Base-by-base conservation (phyloP, 2,329 filamentous ascomycete genomes). In the Cladorrhinum sp. region DNA sequence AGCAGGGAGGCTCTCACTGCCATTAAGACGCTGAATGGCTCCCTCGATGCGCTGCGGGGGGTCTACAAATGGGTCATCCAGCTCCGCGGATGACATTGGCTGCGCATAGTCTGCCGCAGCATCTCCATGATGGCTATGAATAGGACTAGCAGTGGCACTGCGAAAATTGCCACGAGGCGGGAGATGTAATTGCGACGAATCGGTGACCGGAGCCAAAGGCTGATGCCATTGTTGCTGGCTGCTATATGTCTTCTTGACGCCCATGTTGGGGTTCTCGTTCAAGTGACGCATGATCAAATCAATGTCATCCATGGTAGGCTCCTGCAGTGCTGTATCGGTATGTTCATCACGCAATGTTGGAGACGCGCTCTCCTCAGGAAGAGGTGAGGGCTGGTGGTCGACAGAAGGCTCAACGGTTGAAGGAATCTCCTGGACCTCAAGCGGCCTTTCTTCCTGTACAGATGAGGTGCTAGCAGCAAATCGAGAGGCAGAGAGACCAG, bases 251-350 rank as follows among this genome's bases (percentile, higher is more conserved):
- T 86, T 87, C 70, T 92, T 90, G 62, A 92, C 84, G 12, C 90
- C 90, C 72, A 89, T 85, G 56, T 88, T 86, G 1, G 89, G 89
- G 66, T 92, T 85, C 61, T 87, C 83, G 68, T 92, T 88, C 68
- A 97, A 83, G 62, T 95, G 89, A 65, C 88, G 86, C 92, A 98
- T 96, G 57, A 97, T 87, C 50, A 89, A 91, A 77, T 97, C 93
- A 69, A 97, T 93, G 71, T 97, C 92, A 67, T 94, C 88, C 68
- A 91, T 91, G 0, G 87, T 84, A 6, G 78, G 80, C 21, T 66
- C 70, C 30, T 12, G 7, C 9, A 52, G 48, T 24, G 56, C 12
- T 18, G 21, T 39, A 3, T 16, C 56, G 2, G 28, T 50, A 57
- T 62, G 57, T 18, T 66, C 67, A n/a, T 64, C 66, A 20, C 52